Evolutionary conservation across 2,329 filamentous ascomycete genomes (phyloP).

Genomic region (Pestalotiopsis fici): DNA sequence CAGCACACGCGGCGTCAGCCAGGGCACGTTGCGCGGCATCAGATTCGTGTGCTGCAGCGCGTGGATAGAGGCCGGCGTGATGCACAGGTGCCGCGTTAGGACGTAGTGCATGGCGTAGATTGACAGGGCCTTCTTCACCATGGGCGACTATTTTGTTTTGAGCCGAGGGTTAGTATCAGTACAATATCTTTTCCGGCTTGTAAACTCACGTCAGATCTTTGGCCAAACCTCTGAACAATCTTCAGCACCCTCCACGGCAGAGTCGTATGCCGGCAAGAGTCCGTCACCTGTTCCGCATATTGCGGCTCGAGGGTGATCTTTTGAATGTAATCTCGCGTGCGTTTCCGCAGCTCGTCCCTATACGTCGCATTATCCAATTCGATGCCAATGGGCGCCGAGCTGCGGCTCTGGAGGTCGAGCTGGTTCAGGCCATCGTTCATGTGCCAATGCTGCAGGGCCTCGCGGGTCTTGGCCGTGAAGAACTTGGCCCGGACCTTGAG

Average conservation of each 20-base stretch:
- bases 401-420: slow-evolving; percentile 41
- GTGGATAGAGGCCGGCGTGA: slow-evolving; percentile 45
- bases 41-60: slow-evolving; percentile 41
- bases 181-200: background rate
- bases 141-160: slow-evolving; percentile 35
- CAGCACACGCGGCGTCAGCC: slow-evolving; percentile 54
- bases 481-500: slow-evolving; percentile 52
- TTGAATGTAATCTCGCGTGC: slow-evolving; percentile 50
- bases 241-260: slow-evolving; percentile 47
- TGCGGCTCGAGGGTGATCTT: slow-evolving; percentile 46
- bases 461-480: slow-evolving; percentile 49
- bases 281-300: slow-evolving; percentile 53
- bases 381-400: slow-evolving; percentile 52
- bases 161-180: background rate
- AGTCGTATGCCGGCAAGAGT: slow-evolving; percentile 42
- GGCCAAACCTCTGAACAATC: slow-evolving; percentile 49
- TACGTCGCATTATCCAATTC: slow-evolving; percentile 42
- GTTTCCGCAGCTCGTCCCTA: slow-evolving; percentile 46
- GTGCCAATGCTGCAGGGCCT: slow-evolving; percentile 55
- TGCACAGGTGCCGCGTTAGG: slow-evolving; percentile 54
- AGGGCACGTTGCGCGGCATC: slow-evolving; percentile 43
- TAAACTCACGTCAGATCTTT: slow-evolving; percentile 42
- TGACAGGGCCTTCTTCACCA: slow-evolving; percentile 54
- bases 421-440: slow-evolving; percentile 35
- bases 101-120: slow-evolving; percentile 61